Base-by-base conservation (phyloP, 2,329 filamentous ascomycete genomes). In the Hansfordia pulvinata region DNA sequence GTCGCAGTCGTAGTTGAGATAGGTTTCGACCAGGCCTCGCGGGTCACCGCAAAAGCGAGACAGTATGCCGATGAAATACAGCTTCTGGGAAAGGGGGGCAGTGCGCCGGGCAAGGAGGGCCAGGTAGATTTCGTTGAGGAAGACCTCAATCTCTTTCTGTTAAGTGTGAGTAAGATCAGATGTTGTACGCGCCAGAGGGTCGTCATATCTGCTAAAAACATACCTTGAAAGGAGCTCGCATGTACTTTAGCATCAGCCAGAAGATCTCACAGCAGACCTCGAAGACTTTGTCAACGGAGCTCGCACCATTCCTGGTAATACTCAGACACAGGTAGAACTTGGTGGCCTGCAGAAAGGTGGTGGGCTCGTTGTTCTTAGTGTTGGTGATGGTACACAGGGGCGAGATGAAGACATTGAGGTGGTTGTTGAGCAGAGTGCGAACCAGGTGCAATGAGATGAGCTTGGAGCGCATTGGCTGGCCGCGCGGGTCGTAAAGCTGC, bases 1-100 rank as follows among this genome's bases (percentile, higher is more conserved):
- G 44, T 96, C 92, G 54, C 90, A 98, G 49, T 98, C 90, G 46
- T 98, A 98, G 52, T 98, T 98, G 35, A 98, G 69, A 52, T 98
- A 98, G 10, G 86, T 78, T 52, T 98, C 90, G 10, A 98, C 90
- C 25, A 98, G 52, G 0, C 84, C 86, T 37, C 83, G 70, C 2
- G 88, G 83, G 47, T 98, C 90, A 10, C 72, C 75, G 32, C 80
- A 86, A 25, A 98, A 63, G 31, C 88, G 69, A 41, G 83, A 80
- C 27, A 98, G 64, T 15, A 98, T 73, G 33, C 74, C 76, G 50
- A 98, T 71, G 38, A 96, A 90, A 46, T 88, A 85, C 29, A 90
- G 70, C 53, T 96, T 98, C 47, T 98, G 90, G 33, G 85, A 85
- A 8, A 78, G 58, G 4, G 88, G 88, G 1, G 88, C 85, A 32